These are phyloP conservation scores for Candida odintsovae DNA, from an alignment of 805 yeast species.

Conservation along the genomic window DNA sequence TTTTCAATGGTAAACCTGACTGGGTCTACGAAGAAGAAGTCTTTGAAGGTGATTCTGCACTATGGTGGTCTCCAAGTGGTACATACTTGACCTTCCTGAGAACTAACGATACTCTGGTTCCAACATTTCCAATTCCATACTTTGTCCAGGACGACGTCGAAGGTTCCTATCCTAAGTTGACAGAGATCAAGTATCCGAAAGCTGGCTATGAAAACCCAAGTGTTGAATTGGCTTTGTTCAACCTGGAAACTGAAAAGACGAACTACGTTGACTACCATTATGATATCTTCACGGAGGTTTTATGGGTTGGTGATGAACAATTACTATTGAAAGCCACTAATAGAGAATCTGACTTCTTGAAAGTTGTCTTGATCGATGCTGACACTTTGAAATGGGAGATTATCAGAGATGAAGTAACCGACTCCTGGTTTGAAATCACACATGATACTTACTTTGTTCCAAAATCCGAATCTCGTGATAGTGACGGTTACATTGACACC, in stretches of 20 bases:
- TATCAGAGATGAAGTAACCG: conserved; percentile 43
- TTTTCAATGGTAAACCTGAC: conserved; percentile 86
- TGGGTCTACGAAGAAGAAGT: conserved; percentile 96
- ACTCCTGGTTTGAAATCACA: conserved; percentile 73
- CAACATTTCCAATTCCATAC: conserved; percentile 68
- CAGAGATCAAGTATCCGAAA: conserved; percentile 72
- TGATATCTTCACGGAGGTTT: conserved; percentile 55
- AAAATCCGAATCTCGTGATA: conserved; percentile 35
- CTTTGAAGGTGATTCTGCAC: conserved; percentile 56
- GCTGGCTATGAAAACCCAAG: conserved; percentile 74
- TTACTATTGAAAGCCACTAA: conserved; percentile 54
- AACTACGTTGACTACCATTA: conserved; percentile 38
- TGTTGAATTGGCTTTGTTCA: conserved; percentile 48
- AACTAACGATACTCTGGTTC: conserved; percentile 70
- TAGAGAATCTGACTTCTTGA: conserved; percentile 61
- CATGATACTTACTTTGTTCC: conserved; percentile 60
- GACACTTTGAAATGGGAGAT: conserved; percentile 28
- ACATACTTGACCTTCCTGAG: conserved; percentile 56
- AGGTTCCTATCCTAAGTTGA: conserved; percentile 54
- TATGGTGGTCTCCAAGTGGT: conserved; percentile 88
- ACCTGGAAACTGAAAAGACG: conserved; percentile 24
- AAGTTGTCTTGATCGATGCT: conserved; percentile 50
- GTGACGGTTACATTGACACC: conserved; percentile 80
- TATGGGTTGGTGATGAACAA: conserved; percentile 57
- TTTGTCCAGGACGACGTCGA: conserved; percentile 51